Conservation (phyloP, 2,329 filamentous ascomycete genomes). For the Dothistroma pini region DNA sequence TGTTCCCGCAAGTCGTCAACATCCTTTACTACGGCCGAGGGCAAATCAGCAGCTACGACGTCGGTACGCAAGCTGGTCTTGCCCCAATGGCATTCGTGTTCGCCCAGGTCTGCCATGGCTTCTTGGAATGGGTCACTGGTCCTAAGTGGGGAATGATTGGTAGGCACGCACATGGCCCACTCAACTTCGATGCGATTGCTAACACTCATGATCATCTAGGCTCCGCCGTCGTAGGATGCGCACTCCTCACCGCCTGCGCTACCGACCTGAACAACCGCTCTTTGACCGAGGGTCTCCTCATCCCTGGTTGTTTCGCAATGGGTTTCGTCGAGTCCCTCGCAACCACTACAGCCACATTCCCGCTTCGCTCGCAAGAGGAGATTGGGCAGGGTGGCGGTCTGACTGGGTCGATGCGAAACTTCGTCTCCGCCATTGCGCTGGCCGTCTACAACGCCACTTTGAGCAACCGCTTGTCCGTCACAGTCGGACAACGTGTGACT, state of each 20-base stretch:
- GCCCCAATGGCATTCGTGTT: slow-evolving; percentile 28
- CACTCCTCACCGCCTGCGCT: slow-evolving; percentile 23
- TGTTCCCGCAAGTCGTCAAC: slow-evolving; percentile 27
- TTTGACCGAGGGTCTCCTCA: slow-evolving; percentile 23
- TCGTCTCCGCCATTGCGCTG: no score
- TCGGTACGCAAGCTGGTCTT: slow-evolving; percentile 26
- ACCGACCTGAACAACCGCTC: slow-evolving; percentile 22
- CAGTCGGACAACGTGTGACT: no score
- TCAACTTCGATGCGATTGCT: no score
- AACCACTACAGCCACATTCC: slow-evolving; percentile 27
- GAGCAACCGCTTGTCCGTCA: no score
- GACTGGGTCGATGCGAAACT: no score
- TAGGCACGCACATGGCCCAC: no score
- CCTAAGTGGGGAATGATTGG: slow-evolving; percentile 29
- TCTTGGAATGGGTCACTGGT: slow-evolving; percentile 25
- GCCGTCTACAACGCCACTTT: no score
- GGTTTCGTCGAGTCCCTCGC: slow-evolving; percentile 27
- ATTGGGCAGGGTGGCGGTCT: slow-evolving; percentile 13
- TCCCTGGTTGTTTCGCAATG: slow-evolving; percentile 24
- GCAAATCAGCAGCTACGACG: slow-evolving; percentile 27
- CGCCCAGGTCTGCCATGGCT: slow-evolving; percentile 28
- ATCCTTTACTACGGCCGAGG: slow-evolving; percentile 25
- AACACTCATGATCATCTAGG: no score
- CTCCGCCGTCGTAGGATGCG: slow-evolving; percentile 21
- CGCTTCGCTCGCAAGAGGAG: slow-evolving; percentile 27